Percentiles rank a stretch among this genome's conserved stretches.
These are phyloP conservation scores for Actinomortierella ambigua DNA, from an alignment of 371 early-diverging fungal species.

Conservation along the genomic window DNA sequence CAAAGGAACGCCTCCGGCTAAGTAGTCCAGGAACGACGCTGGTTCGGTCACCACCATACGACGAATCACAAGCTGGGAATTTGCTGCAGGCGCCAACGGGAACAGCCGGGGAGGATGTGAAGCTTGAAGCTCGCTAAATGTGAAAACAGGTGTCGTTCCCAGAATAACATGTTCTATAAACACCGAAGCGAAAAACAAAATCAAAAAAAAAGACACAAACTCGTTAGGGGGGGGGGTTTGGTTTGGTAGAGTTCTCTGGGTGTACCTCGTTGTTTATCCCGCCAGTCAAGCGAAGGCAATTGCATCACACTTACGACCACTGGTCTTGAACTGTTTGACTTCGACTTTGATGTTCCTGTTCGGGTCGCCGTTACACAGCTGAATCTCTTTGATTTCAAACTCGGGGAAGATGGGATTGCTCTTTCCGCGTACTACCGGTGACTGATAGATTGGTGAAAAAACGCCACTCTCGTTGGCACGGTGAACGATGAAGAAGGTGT, in stretches of 20 bases:
- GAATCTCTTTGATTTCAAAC: constrained; percentile 37
- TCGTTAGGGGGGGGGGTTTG: not conserved
- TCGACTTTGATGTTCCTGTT: constrained; percentile 38
- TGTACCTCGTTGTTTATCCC: not conserved
- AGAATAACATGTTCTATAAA: constrained; percentile 26
- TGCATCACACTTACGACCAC: constrained; percentile 30
- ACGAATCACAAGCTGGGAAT: constrained; percentile 33
- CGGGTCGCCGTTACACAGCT: constrained; percentile 47
- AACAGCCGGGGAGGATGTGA: constrained; percentile 19
- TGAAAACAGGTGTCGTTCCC: constrained; percentile 30
- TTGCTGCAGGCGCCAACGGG: constrained; percentile 32
- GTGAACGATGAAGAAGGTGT: constrained; percentile 36
- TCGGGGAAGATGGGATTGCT: constrained; percentile 25
- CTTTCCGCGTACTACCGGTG: constrained; percentile 27
- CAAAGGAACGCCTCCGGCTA: constrained; percentile 52
- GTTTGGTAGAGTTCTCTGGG: not conserved
- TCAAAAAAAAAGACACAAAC: not conserved
- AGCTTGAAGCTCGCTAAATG: constrained; percentile 24
- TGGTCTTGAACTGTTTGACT: constrained; percentile 40
- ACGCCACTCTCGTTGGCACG: constrained; percentile 41
- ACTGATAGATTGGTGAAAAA: constrained; percentile 44
- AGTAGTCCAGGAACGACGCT: constrained; percentile 55
- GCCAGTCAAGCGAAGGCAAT: not conserved
- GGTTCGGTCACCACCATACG: constrained; percentile 40
- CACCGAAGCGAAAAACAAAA: too few relatives aligned